A percentile compares a stretch with the other conserved stretches of the same genome.
Evolutionary conservation across 148 eudicot genomes (phyloP).

Genomic region (Linanthus parryae): DNA sequence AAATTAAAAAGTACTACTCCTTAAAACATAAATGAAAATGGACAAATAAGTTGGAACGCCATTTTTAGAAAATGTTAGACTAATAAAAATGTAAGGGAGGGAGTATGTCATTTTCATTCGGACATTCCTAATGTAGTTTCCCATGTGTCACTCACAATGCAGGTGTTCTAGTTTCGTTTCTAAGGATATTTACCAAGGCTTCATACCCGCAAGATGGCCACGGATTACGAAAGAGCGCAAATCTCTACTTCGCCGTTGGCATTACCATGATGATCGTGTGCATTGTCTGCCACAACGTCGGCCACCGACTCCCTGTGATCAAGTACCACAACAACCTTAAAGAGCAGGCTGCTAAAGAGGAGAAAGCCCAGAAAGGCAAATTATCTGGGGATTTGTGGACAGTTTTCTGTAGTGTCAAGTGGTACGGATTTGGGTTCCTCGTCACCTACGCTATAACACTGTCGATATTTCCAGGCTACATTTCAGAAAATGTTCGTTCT

Average conservation of each 20-base stretch:
- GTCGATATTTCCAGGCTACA: conserved; percentile 72
- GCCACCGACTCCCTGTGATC: conserved; percentile 68
- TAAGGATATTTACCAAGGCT: conserved; percentile 72
- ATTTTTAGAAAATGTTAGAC: too few species aligned
- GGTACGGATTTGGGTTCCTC: conserved; percentile 53
- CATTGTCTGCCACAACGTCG: conserved; percentile 53
- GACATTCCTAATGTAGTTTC: not conserved
- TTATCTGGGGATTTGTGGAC: conserved; percentile 45
- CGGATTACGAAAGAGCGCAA: conserved; percentile 68
- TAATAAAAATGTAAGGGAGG: too few species aligned
- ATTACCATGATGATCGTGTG: conserved; percentile 60
- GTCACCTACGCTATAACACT: conserved; percentile 61
- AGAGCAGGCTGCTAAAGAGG: conserved; percentile 38
- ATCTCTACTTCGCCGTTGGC: conserved; percentile 64
- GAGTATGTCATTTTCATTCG: not conserved
- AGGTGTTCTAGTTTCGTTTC: conserved; percentile 72
- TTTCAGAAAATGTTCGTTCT: conserved; percentile 82
- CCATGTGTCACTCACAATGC: conserved; percentile 6
- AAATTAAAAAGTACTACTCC: too few species aligned
- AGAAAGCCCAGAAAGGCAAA: conserved; percentile 35
- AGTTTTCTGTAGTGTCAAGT: conserved; percentile 52
- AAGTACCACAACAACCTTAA: conserved; percentile 64
- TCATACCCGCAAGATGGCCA: conserved; percentile 55
- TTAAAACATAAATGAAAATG: too few species aligned
- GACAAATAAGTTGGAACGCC: too few species aligned